These are phyloP conservation scores for Dendryphion nanum DNA, from an alignment of 2,329 filamentous ascomycete genomes.

Conservation along the genomic window DNA sequence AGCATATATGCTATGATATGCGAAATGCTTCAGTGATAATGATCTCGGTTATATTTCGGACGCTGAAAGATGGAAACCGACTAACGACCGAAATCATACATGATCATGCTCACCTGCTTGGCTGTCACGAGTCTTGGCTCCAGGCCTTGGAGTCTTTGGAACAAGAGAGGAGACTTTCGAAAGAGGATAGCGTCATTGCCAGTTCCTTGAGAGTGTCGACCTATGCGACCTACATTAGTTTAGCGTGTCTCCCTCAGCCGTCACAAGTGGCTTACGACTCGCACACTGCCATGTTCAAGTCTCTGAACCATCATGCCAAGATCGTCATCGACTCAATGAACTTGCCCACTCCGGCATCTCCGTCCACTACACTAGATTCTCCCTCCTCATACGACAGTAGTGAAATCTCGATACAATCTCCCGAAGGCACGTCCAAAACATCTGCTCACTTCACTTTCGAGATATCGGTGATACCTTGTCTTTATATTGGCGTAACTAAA, in stretches of 20 bases:
- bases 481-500: slow-evolving; percentile 7
- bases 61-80: slow-evolving; percentile 2
- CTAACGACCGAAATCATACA: slow-evolving; percentile 6
- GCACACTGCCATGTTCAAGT: slow-evolving; percentile 15
- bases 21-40: slow-evolving; percentile 17
- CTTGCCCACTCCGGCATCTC: no score
- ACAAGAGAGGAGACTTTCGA: slow-evolving; percentile 4
- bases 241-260: slow-evolving; percentile 10
- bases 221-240: slow-evolving; percentile 9
- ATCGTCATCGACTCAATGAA: slow-evolving; percentile 16
- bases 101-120: slow-evolving; percentile 9
- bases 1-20: slow-evolving; percentile 17
- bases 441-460: slow-evolving; percentile 21
- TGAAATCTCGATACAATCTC: neutral
- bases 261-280: slow-evolving; percentile 13
- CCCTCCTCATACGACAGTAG: neutral
- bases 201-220: slow-evolving; percentile 16
- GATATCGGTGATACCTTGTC: slow-evolving; percentile 13
- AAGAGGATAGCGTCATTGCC: slow-evolving; percentile 11
- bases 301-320: slow-evolving; percentile 14
- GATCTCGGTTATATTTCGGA: slow-evolving; percentile 4
- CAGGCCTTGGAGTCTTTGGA: slow-evolving; percentile 3
- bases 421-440: neutral
- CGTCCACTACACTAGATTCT: no score
- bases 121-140: slow-evolving; percentile 18